phyloP scores from a whole-genome alignment of 2,329 filamentous ascomycete genomes.

The Fusarium nematophilum region DNA sequence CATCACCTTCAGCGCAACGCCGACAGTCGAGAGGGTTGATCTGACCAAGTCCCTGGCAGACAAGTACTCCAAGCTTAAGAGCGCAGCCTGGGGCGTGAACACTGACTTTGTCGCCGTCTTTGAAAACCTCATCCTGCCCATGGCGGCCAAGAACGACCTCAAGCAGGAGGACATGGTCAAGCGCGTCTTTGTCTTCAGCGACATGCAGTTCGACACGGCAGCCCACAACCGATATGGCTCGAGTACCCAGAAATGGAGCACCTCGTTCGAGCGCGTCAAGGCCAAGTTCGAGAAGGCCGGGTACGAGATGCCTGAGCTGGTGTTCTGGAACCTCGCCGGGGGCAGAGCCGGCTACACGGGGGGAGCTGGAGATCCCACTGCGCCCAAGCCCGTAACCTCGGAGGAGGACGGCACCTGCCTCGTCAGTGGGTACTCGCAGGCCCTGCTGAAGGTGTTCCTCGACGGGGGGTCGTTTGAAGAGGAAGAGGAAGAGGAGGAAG shows the following conservation, averaged over 20 bases:
- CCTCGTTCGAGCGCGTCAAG: constrained; percentile 63
- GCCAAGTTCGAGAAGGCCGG: constrained; percentile 58
- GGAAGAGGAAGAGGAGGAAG: constrained; percentile 50
- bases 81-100: constrained; percentile 52
- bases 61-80: constrained; percentile 52
- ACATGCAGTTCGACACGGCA: constrained; percentile 68
- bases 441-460: constrained; percentile 67
- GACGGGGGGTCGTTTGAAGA: constrained; percentile 60
- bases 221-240: neutral
- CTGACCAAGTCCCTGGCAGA: constrained; percentile 52
- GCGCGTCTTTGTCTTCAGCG: constrained; percentile 69
- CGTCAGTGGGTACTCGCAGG: constrained; percentile 68
- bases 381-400: constrained; percentile 62
- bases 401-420: constrained; percentile 58
- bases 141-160: constrained; percentile 62
- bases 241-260: constrained; percentile 49
- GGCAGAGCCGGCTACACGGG: constrained; percentile 45
- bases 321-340: constrained; percentile 70
- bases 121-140: constrained; percentile 62
- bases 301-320: constrained; percentile 68
- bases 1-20: constrained; percentile 63
- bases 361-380: constrained; percentile 43
- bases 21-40: constrained; percentile 56
- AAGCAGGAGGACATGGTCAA: constrained; percentile 69
- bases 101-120: constrained; percentile 69